Evolutionary conservation across 805 yeast genomes (phyloP), one percentile per base, ranked within the genome.

Genomic region (Candida morakotiae): DNA sequence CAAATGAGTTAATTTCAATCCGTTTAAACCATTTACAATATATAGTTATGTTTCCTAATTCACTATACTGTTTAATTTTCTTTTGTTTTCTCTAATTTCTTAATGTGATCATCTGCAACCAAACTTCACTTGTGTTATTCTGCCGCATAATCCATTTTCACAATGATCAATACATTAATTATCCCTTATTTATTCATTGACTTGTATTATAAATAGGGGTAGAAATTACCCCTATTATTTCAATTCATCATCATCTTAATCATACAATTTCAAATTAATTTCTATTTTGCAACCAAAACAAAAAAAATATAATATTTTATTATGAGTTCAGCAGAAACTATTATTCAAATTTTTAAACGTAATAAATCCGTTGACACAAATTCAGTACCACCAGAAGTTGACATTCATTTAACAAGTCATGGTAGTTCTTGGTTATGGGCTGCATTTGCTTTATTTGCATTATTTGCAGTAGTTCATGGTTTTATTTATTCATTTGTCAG

Each of bases 401-500:
- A 76, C 44, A 69, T 77, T 51, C 71, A 70, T 38, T 42, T 80
- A 23, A 78, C 83, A 9, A 43, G 52, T 10, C 76, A 73, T 48
- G 85, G 87, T 53, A 77, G 83, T 7, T 75, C 75, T 53, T 80
- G 83, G 84, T 64, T 74, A 45, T 80, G 84, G 84, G 72, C 85
- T 1, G 80, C 63, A 10, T 78, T 80, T 49, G 54, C 74, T 4
- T 36, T 76, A 26, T 71, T 77, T 47, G 63, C 64, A 14, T 33
- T 67, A 1, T 51, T 67, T n/a, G 51, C 75, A 11, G 33, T 62
- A 27, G 48, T 44, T 20, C 57, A 58, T 38, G 40, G 31, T 5
- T 39, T 46, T 7, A 28, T 56, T 29, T 61, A 51, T 34, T 51
- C 49, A 10, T 50, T 59, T 25, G 51, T 58, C 15, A 42, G 47